These are phyloP conservation scores for Neonectria sp. DNA, from an alignment of 2,329 filamentous ascomycete genomes.

Conservation along the genomic window DNA sequence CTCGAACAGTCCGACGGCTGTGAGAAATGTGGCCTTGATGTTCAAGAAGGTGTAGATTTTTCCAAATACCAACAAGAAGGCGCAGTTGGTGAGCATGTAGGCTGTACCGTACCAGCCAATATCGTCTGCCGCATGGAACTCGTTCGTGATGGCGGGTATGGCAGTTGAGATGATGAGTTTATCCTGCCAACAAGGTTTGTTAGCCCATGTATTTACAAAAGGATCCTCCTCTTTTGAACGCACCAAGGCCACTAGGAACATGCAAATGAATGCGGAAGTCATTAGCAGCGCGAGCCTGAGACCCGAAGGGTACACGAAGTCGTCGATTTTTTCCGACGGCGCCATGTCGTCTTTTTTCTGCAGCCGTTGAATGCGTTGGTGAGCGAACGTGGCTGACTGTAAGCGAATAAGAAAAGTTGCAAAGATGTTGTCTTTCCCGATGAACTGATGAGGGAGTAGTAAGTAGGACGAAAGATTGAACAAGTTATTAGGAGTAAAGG, in stretches of 20 bases:
- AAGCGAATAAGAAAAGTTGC: too few species aligned
- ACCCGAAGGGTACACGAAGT: neutral
- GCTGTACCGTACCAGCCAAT: conserved; percentile 52
- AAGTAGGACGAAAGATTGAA: too few species aligned
- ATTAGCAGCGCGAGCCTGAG: conserved; percentile 13
- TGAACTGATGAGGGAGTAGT: too few species aligned
- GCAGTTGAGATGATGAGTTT: conserved; percentile 57
- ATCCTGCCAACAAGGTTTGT: conserved; percentile 42
- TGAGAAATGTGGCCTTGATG: conserved; percentile 48
- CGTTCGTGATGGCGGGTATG: conserved; percentile 51
- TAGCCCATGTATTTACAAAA: neutral
- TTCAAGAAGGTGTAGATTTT: conserved; percentile 61
- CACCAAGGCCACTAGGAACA: conserved; percentile 25
- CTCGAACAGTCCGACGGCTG: conserved; percentile 46
- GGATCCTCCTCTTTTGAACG: neutral
- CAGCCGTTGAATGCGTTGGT: neutral
- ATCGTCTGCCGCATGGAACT: conserved; percentile 47
- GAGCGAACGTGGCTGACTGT: neutral
- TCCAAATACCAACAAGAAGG: conserved; percentile 55
- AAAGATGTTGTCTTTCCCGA: too few species aligned
- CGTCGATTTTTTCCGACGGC: neutral
- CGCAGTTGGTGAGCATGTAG: conserved; percentile 57
- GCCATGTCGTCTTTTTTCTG: too few species aligned
- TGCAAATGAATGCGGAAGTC: conserved; percentile 11
- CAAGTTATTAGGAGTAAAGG: too few species aligned